Base-by-base conservation (phyloP, 768 basidiomycete genomes). In the Amanita jacksonii region DNA sequence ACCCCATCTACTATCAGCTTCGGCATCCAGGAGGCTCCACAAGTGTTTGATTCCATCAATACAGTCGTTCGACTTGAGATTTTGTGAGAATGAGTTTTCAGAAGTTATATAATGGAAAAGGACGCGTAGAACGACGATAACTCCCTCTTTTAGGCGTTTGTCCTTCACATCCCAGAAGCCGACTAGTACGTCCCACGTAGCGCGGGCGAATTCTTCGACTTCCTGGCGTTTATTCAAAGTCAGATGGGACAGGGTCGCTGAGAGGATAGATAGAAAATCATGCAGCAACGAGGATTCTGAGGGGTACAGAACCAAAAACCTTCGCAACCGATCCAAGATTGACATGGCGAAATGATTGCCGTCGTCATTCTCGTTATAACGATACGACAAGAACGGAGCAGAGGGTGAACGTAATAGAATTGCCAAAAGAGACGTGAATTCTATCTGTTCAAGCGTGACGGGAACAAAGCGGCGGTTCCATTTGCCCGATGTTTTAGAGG, bases 81-180 rank as follows among this genome's bases (percentile, higher is more conserved):
- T 31, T 23, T 28, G 7, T 33, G 47, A 32, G 53, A 51, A 51
- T 51, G 50, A 12, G 28, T 61, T 50, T 27, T 60, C 62, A 24
- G 68, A 63, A 0, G 70, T 70, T 38, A 85, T 60, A 57, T 81
- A 91, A 1, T 86, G 86, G 33, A 93, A 74, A 3, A 96, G 66
- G 10, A 70, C 66, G 13, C 76, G 75, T 15, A 96, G 62, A 18
- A 87, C 70, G n/a, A 81, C 70, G 22, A 92, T 66, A 13, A 97
- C 65, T 34, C 78, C 74, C 58, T 93, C 91, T 57, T 92, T 91
- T 51, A 85, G 64, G 6, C 68, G 59, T 47, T 74, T 79, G 58
- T 79, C 81, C 62, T 88, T 90, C 13, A 83, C 83, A 2, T 71
- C 69, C 90, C 90, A 96, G 19, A 94, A 62, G 2, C 62, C 63